Evolutionary conservation across 2,329 filamentous ascomycete species (phyloP).

Genomic region (Curvularia sp.): DNA sequence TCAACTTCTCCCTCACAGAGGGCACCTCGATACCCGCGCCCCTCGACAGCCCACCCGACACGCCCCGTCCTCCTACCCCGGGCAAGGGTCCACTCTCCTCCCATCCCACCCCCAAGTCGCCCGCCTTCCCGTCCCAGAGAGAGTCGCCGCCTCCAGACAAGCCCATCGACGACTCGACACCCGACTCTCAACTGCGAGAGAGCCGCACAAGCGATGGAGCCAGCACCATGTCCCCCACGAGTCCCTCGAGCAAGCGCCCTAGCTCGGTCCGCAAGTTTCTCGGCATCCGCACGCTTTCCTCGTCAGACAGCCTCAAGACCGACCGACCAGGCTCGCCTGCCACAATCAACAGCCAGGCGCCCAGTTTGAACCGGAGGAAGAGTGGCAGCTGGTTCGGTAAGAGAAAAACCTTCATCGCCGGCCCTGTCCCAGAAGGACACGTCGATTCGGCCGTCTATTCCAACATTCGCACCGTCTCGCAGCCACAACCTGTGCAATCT

Average conservation of each 20-base stretch:
- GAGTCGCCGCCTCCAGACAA: constrained; percentile 31
- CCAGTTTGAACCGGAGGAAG: constrained; percentile 46
- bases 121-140: constrained; percentile 33
- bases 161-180: constrained; percentile 25
- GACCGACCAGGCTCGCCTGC: constrained; percentile 48
- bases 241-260: constrained; percentile 44
- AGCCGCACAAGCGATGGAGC: constrained; percentile 40
- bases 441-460: constrained; percentile 32
- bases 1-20: constrained; percentile 53
- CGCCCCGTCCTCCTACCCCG: constrained; percentile 49
- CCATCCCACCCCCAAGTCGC: constrained; percentile 49
- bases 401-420: constrained; percentile 46
- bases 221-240: constrained; percentile 43
- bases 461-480: constrained; percentile 32
- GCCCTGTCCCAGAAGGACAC: constrained; percentile 43
- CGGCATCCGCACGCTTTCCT: constrained; percentile 48
- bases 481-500: constrained; percentile 18
- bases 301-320: constrained; percentile 46
- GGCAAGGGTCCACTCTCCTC: constrained; percentile 51
- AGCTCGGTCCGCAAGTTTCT: constrained; percentile 52
- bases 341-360: constrained; percentile 42
- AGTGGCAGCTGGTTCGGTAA: constrained; percentile 52
- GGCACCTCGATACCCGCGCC: constrained; percentile 53
- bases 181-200: constrained; percentile 26
- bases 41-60: constrained; percentile 49